phyloP scores from a whole-genome alignment of 129 eudicot species.

The Ambrosia trifida region DNA sequence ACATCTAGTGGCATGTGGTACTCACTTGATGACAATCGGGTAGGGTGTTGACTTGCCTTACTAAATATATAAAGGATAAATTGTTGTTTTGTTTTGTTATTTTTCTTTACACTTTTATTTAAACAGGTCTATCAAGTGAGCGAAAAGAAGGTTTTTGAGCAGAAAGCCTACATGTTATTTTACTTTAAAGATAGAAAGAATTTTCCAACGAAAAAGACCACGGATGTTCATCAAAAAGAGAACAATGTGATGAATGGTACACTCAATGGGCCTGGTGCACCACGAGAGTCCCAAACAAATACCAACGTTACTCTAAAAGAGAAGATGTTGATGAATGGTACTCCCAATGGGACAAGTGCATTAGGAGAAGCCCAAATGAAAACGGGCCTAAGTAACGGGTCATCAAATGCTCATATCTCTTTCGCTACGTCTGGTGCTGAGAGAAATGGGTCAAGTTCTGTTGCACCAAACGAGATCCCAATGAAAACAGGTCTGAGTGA shows the following conservation, averaged over 20 bases:
- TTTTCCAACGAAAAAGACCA: conserved; percentile 41
- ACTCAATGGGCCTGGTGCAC: conserved; percentile 10
- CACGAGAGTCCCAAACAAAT: conserved; percentile 4
- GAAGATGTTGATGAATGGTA: background rate
- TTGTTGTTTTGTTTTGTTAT: background rate
- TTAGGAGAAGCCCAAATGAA: conserved; percentile 24
- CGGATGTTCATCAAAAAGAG: conserved; percentile 52
- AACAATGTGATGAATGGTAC: conserved; percentile 36
- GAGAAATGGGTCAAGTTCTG: conserved; percentile 8
- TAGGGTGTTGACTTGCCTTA: conserved; percentile 21
- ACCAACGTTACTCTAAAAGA: background rate
- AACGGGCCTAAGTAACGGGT: conserved; percentile 27
- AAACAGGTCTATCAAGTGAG: conserved; percentile 79
- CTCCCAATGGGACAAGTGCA: conserved; percentile 1
- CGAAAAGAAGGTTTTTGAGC: conserved; percentile 81
- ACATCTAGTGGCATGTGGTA: conserved; percentile 97
- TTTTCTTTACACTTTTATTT: background rate
- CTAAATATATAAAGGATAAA: background rate
- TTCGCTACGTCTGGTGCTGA: conserved; percentile 19
- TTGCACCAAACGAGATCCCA: conserved; percentile 39
- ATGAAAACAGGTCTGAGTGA: conserved; percentile 18
- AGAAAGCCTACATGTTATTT: conserved; percentile 94
- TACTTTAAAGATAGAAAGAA: conserved; percentile 64
- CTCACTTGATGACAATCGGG: conserved; percentile 90
- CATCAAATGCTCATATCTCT: conserved; percentile 26